Conservation (phyloP, 306 rosid species). For the Lathyrus tuberosus region DNA sequence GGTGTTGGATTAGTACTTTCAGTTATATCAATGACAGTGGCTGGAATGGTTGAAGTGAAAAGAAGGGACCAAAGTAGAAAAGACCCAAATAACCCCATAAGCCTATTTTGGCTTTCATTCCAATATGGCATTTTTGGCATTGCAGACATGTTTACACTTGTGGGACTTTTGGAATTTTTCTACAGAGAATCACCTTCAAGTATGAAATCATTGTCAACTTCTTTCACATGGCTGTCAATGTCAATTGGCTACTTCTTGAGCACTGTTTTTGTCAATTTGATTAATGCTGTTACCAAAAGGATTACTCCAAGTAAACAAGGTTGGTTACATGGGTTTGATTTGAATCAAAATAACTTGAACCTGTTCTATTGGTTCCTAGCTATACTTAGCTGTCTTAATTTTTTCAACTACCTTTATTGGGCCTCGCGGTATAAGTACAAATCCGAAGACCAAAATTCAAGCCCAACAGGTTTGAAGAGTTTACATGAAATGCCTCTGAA, state of each 20-base stretch:
- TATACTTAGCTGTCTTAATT: slow-evolving; percentile 66
- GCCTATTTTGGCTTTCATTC: slow-evolving; percentile 77
- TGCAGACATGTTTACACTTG: slow-evolving; percentile 88
- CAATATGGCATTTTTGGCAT: slow-evolving; percentile 80
- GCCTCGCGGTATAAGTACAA: slow-evolving; percentile 76
- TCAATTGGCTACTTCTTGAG: slow-evolving; percentile 79
- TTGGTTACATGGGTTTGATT: slow-evolving; percentile 63
- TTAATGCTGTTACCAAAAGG: slow-evolving; percentile 59
- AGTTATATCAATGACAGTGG: slow-evolving; percentile 69
- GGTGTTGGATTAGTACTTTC: slow-evolving; percentile 79
- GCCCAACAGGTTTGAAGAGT: slow-evolving; percentile 28
- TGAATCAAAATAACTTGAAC: slow-evolving; percentile 61
- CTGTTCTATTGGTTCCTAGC: slow-evolving; percentile 85
- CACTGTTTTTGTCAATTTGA: slow-evolving; percentile 56
- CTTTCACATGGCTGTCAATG: slow-evolving; percentile 68
- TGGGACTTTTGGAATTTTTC: slow-evolving; percentile 78
- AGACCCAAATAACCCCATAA: slow-evolving; percentile 52
- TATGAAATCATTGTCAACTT: slow-evolving; percentile 81
- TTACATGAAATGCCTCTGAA: slow-evolving; percentile 18
- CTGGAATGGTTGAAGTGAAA: slow-evolving; percentile 69
- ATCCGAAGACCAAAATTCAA: slow-evolving; percentile 37
- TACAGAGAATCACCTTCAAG: slow-evolving; percentile 73
- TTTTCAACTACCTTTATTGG: slow-evolving; percentile 67
- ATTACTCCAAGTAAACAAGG: slow-evolving; percentile 62
- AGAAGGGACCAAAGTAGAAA: slow-evolving; percentile 55